Base-by-base conservation (phyloP, 495 filamentous ascomycete genomes). In the Annulohypoxylon bovei region DNA sequence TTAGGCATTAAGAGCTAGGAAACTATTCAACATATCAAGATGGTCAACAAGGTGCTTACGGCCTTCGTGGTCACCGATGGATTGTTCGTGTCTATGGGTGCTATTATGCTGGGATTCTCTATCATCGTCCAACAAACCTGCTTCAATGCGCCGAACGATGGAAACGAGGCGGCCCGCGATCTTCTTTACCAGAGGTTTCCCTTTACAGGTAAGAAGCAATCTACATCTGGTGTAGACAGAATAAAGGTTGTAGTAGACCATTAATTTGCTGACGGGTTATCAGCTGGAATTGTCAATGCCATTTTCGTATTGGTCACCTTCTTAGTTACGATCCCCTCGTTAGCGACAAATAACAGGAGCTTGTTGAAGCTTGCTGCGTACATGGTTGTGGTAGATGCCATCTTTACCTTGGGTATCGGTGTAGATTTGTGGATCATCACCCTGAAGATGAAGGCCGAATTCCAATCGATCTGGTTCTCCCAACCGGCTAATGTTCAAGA, bases 351-450 rank as follows among this genome's bases (percentile, higher is more conserved):
- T 12, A 85, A 83, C 8, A 81, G 87, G 42, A 77, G 75, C 22
- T 88, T 86, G 87, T 77, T 90, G 65, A 88, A 89, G 74, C 62
- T 88, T 6, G 85, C 88, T 57, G 83, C 81, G 28, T 89, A 83
- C 79, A 77, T 91, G 68, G 79, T 90, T 4, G 82, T 88, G 28
- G 68, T 88, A 54, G 89, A 86, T 78, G 83, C 82, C 8, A 44
- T 88, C 30, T 91, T 91, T 77, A 92, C 87, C 27, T 78, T 93
- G 71, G 72, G 85, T 49, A 76, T 92, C 5, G 91, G 91, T 22
- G 74, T 93, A 53, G 81, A 84, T 35, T 79, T 93, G 59, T 93
- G 91, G 91, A 85, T 92, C 67, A 76, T 86, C 57, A 93, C 91
- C 2, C 81, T 93, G 61, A 84, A 81, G 73, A 89, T 88, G 27